phyloP scores from a whole-genome alignment of 164 flowering plant genomes.

The Hamamelis virginiana region DNA sequence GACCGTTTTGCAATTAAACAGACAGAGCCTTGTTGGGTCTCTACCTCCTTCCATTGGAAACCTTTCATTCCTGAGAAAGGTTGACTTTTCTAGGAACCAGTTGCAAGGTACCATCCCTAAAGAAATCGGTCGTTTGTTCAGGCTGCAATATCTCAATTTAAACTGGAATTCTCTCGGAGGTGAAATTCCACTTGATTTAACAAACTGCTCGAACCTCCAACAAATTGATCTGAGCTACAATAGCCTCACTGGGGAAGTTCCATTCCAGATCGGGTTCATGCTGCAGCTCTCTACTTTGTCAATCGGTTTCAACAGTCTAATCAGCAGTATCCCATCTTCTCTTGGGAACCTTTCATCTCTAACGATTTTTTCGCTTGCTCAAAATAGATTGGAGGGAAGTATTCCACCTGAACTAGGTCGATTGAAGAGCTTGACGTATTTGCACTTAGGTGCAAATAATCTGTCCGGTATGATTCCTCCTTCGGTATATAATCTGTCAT shows the following conservation, averaged over 20 bases:
- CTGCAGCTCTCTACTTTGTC: not conserved
- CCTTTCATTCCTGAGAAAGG: constrained; percentile 6
- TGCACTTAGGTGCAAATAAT: too few species aligned
- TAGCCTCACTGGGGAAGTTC: constrained; percentile 14
- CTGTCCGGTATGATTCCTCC: constrained; percentile 14
- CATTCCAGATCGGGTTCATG: not conserved
- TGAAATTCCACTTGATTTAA: constrained; percentile 20
- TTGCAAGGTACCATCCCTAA: constrained; percentile 14
- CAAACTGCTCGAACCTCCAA: constrained; percentile 7
- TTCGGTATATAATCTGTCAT: constrained; percentile 10
- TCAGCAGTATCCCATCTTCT: constrained; percentile 11
- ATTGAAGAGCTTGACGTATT: not conserved
- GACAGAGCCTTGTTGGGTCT: not conserved
- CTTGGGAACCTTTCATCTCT: constrained; percentile 21
- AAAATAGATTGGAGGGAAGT: constrained; percentile 7
- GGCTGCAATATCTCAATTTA: constrained; percentile 9
- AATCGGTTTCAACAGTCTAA: constrained; percentile 3
- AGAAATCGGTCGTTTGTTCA: constrained; percentile 14
- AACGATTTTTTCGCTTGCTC: not conserved
- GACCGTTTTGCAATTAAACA: not conserved
- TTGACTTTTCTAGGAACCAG: constrained; percentile 11
- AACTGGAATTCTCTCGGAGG: constrained; percentile 11
- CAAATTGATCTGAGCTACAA: not conserved
- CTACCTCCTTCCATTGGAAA: constrained; percentile 21
- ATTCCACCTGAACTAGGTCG: constrained; percentile 11